phyloP scores from a whole-genome alignment of 2,329 filamentous ascomycete species.

The Parafenestella ontariensis region DNA sequence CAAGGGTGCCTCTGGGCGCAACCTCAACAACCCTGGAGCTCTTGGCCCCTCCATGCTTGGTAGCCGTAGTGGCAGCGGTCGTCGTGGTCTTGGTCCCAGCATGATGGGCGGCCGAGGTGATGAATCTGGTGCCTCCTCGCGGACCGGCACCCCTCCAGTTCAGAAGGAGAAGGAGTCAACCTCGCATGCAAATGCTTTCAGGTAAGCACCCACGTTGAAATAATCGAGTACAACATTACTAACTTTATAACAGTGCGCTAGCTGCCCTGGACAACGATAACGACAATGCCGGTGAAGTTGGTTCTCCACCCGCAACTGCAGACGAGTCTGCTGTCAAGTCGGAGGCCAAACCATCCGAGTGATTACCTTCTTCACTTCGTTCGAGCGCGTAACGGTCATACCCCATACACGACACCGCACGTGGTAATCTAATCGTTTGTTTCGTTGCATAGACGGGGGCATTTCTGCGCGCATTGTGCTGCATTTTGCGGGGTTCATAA shows the following conservation, averaged over 20 bases:
- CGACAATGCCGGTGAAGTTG: constrained; percentile 62
- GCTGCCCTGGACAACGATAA: constrained; percentile 64
- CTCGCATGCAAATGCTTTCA: constrained; percentile 85
- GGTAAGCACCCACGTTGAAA: constrained; percentile 65
- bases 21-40: constrained; percentile 60
- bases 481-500: constrained; percentile 46
- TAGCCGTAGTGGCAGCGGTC: constrained; percentile 85
- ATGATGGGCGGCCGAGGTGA: constrained; percentile 74
- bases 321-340: constrained; percentile 28
- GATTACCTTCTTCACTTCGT: constrained; percentile 44
- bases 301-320: constrained; percentile 73
- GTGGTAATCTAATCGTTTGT: constrained; percentile 50
- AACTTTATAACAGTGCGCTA: constrained; percentile 55
- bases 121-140: constrained; percentile 85
- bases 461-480: constrained; percentile 49
- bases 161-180: constrained; percentile 70
- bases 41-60: constrained; percentile 90
- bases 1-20: constrained; percentile 64
- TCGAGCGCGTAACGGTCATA: constrained; percentile 45
- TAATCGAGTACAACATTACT: constrained; percentile 8
- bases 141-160: constrained; percentile 84
- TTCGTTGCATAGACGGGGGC: constrained; percentile 51
- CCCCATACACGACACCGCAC: constrained; percentile 45
- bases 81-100: constrained; percentile 75
- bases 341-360: constrained; percentile 46